Conservation (phyloP, 345 rosid genomes). For the Eutrema japonicum region DNA sequence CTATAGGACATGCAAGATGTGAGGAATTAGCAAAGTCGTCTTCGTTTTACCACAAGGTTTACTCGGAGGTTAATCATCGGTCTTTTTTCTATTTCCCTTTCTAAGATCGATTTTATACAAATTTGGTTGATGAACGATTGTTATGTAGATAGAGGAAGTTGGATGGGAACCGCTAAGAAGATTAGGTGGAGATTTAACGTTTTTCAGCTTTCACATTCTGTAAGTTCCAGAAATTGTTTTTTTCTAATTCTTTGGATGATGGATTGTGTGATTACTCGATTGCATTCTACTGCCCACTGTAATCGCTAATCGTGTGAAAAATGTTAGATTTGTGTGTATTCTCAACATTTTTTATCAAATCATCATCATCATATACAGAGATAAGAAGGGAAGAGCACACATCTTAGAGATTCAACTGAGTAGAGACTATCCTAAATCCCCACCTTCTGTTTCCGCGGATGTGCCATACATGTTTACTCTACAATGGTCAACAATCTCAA, state of each 20-base stretch:
- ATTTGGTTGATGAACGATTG: neutral
- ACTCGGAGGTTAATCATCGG: constrained; percentile 64
- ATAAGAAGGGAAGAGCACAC: constrained; percentile 62
- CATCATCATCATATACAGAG: constrained; percentile 49
- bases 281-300: neutral
- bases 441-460: constrained; percentile 76
- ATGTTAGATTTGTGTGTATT: neutral
- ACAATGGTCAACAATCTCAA: constrained; percentile 62
- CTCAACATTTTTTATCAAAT: neutral
- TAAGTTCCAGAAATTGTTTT: constrained; percentile 51
- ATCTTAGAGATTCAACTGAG: constrained; percentile 61
- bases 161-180: constrained; percentile 76
- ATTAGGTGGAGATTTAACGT: constrained; percentile 57
- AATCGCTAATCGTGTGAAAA: neutral
- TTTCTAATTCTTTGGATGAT: neutral
- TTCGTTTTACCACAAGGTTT: constrained; percentile 57
- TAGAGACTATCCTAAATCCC: constrained; percentile 57
- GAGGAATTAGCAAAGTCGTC: constrained; percentile 56
- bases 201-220: constrained; percentile 66
- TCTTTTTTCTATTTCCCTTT: neutral
- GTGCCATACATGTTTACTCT: constrained; percentile 64
- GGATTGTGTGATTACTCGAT: neutral
- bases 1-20: constrained; percentile 43
- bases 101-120: neutral
- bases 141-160: constrained; percentile 72